Base-by-base conservation (phyloP, 306 rosid species). In the Cajanus cajan region DNA sequence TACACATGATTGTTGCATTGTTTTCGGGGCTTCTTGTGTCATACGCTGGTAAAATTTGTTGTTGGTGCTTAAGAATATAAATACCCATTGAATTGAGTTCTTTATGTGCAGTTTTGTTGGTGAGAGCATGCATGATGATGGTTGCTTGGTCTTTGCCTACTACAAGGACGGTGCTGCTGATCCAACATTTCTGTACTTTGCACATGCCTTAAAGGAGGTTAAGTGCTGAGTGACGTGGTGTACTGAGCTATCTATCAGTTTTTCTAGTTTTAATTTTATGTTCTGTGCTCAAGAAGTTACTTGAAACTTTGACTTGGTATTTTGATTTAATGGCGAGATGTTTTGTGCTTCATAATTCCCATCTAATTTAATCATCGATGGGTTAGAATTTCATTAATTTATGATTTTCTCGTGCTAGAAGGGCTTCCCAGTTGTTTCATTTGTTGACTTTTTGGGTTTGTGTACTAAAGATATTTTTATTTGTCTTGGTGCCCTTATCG, bases 51-150 rank as follows among this genome's bases (percentile, higher is more conserved):
- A 5, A 19, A 39, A 34, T 51, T 51, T 25, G 36, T 7, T 34
- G 37, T 19, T 57, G 6, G 63, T 68, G 33, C 4, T 51, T 15
- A 7, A 2, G n/a, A 5, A 25, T 61, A 62, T 48, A 58, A 43
- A 36, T 55, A 15, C 13, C n/a, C 4, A 40, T 72, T 51, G 71
- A 51, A 19, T 4, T 22, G 25, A 18, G 13, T 16, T 44, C 6
- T 55, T 9, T 36, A 19, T 65, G 67, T 77, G 83, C 90, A 93
- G 98, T 68, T 93, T 90, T 43, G 98, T 93, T 6, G 96, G 98
- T 61, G 98, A 90, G 87, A 87, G 98, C 85, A 93, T 93, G 96
- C 79, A 70, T 13, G 98, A 93, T 65, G 98, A 93, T 54, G 78
- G 68, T 6, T 7, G 78, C 39, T 15, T 93, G 71, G 98, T 93